These are phyloP conservation scores for Acarospora socialis DNA, from an alignment of 2,329 filamentous ascomycete genomes.

Conservation along the genomic window DNA sequence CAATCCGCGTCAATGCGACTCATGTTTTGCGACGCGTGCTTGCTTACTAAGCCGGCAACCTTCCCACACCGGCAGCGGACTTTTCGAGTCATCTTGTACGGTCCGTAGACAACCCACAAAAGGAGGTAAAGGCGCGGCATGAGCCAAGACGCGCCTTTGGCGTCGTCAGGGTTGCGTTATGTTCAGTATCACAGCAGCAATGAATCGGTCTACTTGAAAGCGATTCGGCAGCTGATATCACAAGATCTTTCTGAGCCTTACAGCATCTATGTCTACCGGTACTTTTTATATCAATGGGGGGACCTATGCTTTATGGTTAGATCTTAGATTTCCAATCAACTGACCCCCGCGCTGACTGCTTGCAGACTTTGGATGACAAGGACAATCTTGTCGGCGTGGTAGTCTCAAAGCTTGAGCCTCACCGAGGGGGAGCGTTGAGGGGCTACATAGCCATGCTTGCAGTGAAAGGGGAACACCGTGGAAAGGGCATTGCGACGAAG, in stretches of 20 bases:
- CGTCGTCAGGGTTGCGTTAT: slow-evolving; percentile 31
- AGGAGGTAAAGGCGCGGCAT: slow-evolving; percentile 15
- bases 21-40: no score
- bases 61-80: no score
- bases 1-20: no score
- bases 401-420: slow-evolving; percentile 84
- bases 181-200: slow-evolving; percentile 44
- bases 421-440: slow-evolving; percentile 70
- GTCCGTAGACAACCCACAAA: slow-evolving; percentile 5
- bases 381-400: slow-evolving; percentile 71
- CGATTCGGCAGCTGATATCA: slow-evolving; percentile 84
- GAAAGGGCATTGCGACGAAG: slow-evolving; percentile 73
- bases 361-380: slow-evolving; percentile 42
- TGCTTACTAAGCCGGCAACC: no score
- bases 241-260: slow-evolving; percentile 96
- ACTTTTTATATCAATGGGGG: slow-evolving; percentile 96
- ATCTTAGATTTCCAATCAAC: not conserved
- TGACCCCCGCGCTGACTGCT: slow-evolving; percentile 15
- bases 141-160: slow-evolving; percentile 17
- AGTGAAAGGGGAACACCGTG: slow-evolving; percentile 66
- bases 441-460: slow-evolving; percentile 99
- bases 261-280: slow-evolving; percentile 97
- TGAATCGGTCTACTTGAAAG: slow-evolving; percentile 57
- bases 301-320: slow-evolving; percentile 88
- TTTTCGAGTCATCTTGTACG: no score